A percentile compares a stretch with the other conserved stretches of the same genome.
phyloP scores from a whole-genome alignment of 2,329 filamentous ascomycete genomes.

The Fusarium torulosum region DNA sequence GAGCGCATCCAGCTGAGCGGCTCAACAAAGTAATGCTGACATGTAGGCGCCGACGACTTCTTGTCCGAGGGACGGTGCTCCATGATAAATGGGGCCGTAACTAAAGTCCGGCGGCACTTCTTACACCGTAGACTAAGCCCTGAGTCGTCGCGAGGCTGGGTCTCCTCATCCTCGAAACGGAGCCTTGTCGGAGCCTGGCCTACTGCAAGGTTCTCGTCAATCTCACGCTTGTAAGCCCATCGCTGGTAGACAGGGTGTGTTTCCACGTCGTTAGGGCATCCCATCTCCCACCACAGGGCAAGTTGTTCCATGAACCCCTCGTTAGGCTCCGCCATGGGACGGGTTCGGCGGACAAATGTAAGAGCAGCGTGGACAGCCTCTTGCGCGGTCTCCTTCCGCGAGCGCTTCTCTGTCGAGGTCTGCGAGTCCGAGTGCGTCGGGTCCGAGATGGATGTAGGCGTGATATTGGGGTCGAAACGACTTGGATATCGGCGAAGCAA shows the following conservation, averaged over 20 bases:
- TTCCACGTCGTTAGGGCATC: constrained; percentile 75
- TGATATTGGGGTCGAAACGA: constrained; percentile 60
- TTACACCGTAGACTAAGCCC: constrained; percentile 76
- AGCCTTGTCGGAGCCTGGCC: constrained; percentile 86
- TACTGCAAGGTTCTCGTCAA: constrained; percentile 71
- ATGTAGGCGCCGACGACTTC: constrained; percentile 55
- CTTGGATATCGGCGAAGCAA: constrained; percentile 76
- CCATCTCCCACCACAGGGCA: constrained; percentile 88
- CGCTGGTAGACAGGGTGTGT: constrained; percentile 83
- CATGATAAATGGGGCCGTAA: constrained; percentile 71
- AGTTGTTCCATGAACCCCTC: constrained; percentile 92
- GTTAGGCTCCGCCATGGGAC: constrained; percentile 89
- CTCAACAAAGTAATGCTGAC: constrained; percentile 91
- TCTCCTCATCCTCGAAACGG: constrained; percentile 82
- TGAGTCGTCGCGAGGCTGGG: constrained; percentile 53
- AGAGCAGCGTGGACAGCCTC: constrained; percentile 73
- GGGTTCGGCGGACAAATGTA: constrained; percentile 73
- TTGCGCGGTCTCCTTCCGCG: constrained; percentile 53
- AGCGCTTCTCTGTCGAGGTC: constrained; percentile 34
- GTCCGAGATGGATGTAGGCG: constrained; percentile 45
- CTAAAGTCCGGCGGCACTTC: constrained; percentile 81
- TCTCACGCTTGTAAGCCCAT: constrained; percentile 68
- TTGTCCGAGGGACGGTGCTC: constrained; percentile 64
- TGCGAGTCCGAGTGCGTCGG: constrained; percentile 18
- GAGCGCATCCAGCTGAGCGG: constrained; percentile 95